Evolutionary conservation across 1,284 basidiomycete species (phyloP), one percentile per base, ranked within the genome.

Genomic region (Athelia sp.): DNA sequence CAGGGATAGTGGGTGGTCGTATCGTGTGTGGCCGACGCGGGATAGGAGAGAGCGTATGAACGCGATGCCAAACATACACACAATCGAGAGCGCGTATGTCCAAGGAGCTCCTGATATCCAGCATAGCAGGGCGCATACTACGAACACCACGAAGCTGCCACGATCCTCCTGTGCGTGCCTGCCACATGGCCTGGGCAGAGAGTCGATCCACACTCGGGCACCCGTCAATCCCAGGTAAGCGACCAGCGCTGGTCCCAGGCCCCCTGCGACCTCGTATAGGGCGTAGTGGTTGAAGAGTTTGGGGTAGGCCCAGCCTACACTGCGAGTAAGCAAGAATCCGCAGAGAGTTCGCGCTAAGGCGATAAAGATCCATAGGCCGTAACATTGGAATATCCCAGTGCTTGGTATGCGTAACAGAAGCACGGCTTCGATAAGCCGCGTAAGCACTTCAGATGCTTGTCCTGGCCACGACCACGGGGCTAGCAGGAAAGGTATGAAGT

Each of bases 271-370:
- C 51, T 74, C 72, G 47, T 74, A 73, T 3, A 72, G 56, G 14
- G 68, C 62, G 57, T 64, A 71, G 52, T 73, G 72, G 42, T 54
- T 64, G 55, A 74, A 72, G n/a, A 74, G 46, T 9, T 26, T 48
- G 1, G 70, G 73, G 43, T 62, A 62, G 15, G 68, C 58, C 70
- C 70, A 73, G 17, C 72, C 71, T 18, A 72, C 62, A 43, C 65
- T 56, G 6, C 66, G 58, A n/a, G 62, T 64, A 21, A 72, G 49
- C 15, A 72, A 46, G 36, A 40, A 40, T n/a, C 36, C 36, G 9
- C n/a, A 40, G 15, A 40, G 19, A 8, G 36, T 40, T 21, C 36
- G 15, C n/a, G 36, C 36, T n/a, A 40, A n/a, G 15, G 8, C 36
- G 36, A 40, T 40, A 4, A 40, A 17, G 36, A 40, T 40, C 36